These are phyloP conservation scores for Pichia sp. DNA, from an alignment of 1,139 yeast species.

Conservation along the genomic window DNA sequence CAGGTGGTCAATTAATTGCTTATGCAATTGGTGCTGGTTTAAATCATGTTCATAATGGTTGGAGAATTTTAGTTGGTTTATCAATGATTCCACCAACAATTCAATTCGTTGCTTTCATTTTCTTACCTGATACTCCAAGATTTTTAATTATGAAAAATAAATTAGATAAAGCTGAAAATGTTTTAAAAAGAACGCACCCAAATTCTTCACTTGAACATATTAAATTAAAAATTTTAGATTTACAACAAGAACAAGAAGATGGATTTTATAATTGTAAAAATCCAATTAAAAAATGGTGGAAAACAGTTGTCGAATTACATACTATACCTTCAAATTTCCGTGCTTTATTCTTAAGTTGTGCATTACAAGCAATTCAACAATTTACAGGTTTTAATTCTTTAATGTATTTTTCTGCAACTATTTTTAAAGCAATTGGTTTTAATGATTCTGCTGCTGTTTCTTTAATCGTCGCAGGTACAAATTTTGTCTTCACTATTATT, in stretches of 20 bases:
- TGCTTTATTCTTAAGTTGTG: conserved; percentile 84
- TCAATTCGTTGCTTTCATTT: conserved; percentile 71
- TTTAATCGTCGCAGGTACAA: conserved; percentile 85
- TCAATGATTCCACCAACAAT: conserved; percentile 80
- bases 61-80: conserved; percentile 89
- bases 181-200: conserved; percentile 52
- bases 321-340: conserved; percentile 74
- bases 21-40: conserved; percentile 93
- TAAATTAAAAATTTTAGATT: conserved; percentile 53
- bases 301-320: conserved; percentile 65
- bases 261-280: conserved; percentile 35
- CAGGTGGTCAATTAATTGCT: conserved; percentile 90
- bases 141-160: conserved; percentile 69
- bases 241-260: conserved; percentile 50
- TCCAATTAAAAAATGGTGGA: conserved; percentile 49
- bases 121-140: conserved; percentile 94
- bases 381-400: conserved; percentile 93
- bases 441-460: conserved; percentile 87
- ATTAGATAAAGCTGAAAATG: conserved; percentile 57
- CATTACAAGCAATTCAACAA: conserved; percentile 91
- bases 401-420: conserved; percentile 89
- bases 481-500: conserved; percentile 74
- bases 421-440: conserved; percentile 86
- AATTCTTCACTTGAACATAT: conserved; percentile 53
- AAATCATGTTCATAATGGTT: conserved; percentile 66